phyloP scores from a whole-genome alignment of 2,329 filamentous ascomycete genomes.

The Aspergillus tamarii region DNA sequence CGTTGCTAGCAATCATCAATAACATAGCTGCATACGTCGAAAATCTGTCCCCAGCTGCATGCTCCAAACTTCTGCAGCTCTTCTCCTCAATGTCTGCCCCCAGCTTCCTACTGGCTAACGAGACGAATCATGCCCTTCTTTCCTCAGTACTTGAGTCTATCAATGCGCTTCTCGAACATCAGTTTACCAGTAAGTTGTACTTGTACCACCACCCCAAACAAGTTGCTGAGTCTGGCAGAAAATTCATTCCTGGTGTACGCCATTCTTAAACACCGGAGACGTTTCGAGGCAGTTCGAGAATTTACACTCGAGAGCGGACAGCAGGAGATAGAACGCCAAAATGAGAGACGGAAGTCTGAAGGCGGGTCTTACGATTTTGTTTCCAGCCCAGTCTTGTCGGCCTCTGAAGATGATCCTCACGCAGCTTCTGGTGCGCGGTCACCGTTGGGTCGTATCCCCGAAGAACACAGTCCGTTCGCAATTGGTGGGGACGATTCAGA shows the following conservation, averaged over 20 bases:
- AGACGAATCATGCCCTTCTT: constrained; percentile 82
- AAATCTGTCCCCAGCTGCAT: constrained; percentile 72
- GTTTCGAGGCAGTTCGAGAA: constrained; percentile 79
- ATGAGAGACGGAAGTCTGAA: constrained; percentile 69
- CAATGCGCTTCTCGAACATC: constrained; percentile 86
- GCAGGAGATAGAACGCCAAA: constrained; percentile 83
- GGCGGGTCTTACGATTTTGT: constrained; percentile 39
- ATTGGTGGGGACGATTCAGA: constrained; percentile 80
- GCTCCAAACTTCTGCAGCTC: constrained; percentile 81
- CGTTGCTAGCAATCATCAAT: constrained; percentile 87
- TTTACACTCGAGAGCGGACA: constrained; percentile 93
- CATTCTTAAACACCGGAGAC: constrained; percentile 76
- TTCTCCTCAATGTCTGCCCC: constrained; percentile 93
- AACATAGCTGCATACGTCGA: constrained; percentile 88
- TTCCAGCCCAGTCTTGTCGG: constrained; percentile 39
- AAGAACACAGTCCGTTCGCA: constrained; percentile 80
- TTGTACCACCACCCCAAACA: neutral
- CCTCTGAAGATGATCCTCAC: constrained; percentile 45
- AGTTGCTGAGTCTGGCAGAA: constrained; percentile 52
- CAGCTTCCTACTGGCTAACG: constrained; percentile 87
- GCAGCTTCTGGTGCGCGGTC: constrained; percentile 56
- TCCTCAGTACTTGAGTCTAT: constrained; percentile 84
- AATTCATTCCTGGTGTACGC: constrained; percentile 82
- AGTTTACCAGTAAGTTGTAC: constrained; percentile 69
- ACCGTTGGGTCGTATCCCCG: constrained; percentile 69